phyloP scores from a whole-genome alignment of 2,329 filamentous ascomycete species.

The Trichophyton verrucosum region DNA sequence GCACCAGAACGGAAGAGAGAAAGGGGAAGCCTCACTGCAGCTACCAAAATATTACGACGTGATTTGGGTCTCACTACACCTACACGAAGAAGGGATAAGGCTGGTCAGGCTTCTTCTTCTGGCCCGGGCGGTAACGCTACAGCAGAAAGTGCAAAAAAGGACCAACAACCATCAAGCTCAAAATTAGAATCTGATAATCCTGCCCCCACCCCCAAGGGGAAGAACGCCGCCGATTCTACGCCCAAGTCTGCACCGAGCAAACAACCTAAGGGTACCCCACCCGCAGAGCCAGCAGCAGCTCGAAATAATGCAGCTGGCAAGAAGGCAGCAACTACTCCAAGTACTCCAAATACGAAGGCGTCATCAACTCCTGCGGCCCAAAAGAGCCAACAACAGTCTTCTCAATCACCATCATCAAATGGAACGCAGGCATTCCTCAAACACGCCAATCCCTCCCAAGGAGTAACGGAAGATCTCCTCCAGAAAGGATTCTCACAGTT shows the following conservation, averaged over 20 bases:
- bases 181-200: constrained; percentile 5
- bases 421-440: constrained; percentile 56
- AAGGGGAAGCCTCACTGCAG: constrained; percentile 40
- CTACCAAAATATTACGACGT: constrained; percentile 49
- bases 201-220: not conserved
- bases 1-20: constrained; percentile 36
- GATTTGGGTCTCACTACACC: constrained; percentile 44
- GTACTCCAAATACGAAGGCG: constrained; percentile 5
- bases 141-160: constrained; percentile 12
- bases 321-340: constrained; percentile 14
- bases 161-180: not conserved
- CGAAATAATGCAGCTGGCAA: constrained; percentile 8
- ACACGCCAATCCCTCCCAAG: constrained; percentile 77
- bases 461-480: constrained; percentile 71
- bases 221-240: constrained; percentile 6
- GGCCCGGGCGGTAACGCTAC: not conserved
- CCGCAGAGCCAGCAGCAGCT: constrained; percentile 10
- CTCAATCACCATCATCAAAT: constrained; percentile 13
- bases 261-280: constrained; percentile 5
- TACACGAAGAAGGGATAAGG: constrained; percentile 31
- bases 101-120: constrained; percentile 5
- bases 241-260: constrained; percentile 8
- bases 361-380: not conserved
- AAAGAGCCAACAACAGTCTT: constrained; percentile 6
- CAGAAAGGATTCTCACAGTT: constrained; percentile 61